Conservation (phyloP, 2,329 filamentous ascomycete genomes). For the Diaporthe sp. region DNA sequence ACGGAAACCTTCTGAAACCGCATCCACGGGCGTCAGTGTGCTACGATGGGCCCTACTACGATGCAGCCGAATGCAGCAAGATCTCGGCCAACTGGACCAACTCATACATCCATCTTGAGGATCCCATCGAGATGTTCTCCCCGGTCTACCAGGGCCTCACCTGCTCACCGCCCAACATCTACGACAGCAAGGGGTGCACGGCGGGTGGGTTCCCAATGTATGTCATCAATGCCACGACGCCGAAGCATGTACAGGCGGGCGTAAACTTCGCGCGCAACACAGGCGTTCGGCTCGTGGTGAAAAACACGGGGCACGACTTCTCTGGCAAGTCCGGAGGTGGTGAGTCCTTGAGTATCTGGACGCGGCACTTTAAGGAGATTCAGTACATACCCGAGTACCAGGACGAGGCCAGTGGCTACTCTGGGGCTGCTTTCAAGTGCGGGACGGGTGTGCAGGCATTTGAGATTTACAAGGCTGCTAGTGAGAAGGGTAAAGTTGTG, state of each 20-base stretch:
- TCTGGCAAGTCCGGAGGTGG: conserved; percentile 64
- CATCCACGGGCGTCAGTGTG: conserved; percentile 51
- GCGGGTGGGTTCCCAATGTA: conserved; percentile 54
- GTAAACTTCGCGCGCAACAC: conserved; percentile 57
- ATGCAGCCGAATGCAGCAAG: conserved; percentile 49
- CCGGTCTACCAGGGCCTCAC: conserved; percentile 53
- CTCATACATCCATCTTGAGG: conserved; percentile 51
- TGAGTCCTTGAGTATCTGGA: conserved; percentile 63
- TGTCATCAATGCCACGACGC: conserved; percentile 54
- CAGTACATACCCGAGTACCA: conserved; percentile 20
- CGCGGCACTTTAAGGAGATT: conserved; percentile 61
- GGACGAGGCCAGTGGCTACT: conserved; percentile 47
- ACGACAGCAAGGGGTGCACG: conserved; percentile 50
- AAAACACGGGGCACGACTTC: conserved; percentile 68
- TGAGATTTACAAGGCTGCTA: conserved; percentile 27
- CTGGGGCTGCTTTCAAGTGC: conserved; percentile 62
- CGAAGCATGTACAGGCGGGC: conserved; percentile 53
- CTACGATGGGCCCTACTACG: conserved; percentile 47
- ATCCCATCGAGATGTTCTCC: conserved; percentile 50
- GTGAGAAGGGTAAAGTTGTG: conserved; percentile 22
- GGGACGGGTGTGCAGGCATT: conserved; percentile 36
- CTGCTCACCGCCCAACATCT: conserved; percentile 45
- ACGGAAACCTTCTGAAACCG: conserved; percentile 51
- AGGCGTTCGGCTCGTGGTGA: conserved; percentile 64
- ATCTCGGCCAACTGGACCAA: conserved; percentile 49